Evolutionary conservation across 495 filamentous ascomycete genomes (phyloP).

Genomic region (Penicillium dipodomyicola): DNA sequence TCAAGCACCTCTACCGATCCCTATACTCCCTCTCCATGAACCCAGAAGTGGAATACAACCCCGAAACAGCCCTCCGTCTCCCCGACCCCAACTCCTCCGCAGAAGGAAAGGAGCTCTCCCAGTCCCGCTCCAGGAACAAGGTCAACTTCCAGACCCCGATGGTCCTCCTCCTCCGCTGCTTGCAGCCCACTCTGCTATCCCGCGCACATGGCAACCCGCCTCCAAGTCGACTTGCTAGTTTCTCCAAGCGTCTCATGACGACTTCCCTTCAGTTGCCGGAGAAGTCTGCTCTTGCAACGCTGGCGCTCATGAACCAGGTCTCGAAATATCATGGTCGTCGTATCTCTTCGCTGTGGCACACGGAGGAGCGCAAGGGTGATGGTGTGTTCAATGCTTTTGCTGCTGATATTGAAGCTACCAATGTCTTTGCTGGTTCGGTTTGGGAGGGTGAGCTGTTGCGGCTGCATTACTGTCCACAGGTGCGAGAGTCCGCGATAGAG

Average conservation of each 20-base stretch:
- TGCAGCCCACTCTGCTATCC: constrained; percentile 66
- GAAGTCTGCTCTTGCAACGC: constrained; percentile 74
- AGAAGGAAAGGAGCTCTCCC: constrained; percentile 22
- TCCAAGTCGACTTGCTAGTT: constrained; percentile 79
- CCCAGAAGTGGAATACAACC: constrained; percentile 79
- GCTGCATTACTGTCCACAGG: constrained; percentile 81
- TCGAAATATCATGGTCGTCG: constrained; percentile 68
- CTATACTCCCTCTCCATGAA: constrained; percentile 74
- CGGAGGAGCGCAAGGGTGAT: constrained; percentile 87
- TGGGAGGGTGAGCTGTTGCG: constrained; percentile 92
- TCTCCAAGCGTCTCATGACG: constrained; percentile 87
- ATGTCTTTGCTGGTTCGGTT: constrained; percentile 83
- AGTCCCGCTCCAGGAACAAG: constrained; percentile 50
- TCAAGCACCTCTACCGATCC: constrained; percentile 82
- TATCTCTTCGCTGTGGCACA: constrained; percentile 72
- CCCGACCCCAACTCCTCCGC: constrained; percentile 62
- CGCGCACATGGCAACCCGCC: constrained; percentile 56
- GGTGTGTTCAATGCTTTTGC: constrained; percentile 59
- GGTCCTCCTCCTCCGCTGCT: constrained; percentile 81
- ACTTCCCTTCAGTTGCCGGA: constrained; percentile 82
- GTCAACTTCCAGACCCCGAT: constrained; percentile 92
- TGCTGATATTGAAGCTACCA: constrained; percentile 69
- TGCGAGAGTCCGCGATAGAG: constrained; percentile 68
- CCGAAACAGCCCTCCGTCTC: constrained; percentile 73
- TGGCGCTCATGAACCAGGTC: constrained; percentile 72